phyloP scores from a whole-genome alignment of 179 eudicot genomes.

The Camellia oleifera region DNA sequence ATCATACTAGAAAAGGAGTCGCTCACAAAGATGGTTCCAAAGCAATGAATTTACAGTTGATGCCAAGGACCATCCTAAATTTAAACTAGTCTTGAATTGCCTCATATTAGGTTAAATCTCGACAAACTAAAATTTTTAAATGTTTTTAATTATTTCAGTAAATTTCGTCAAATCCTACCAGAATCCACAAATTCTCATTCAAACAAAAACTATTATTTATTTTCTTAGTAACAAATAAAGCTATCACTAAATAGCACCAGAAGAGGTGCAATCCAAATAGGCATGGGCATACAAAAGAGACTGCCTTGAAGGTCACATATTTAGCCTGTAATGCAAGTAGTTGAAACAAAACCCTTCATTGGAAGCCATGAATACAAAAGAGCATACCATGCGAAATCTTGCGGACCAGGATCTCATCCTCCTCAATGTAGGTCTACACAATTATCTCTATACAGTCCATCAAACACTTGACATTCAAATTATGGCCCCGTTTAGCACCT shows the following conservation, averaged over 20 bases:
- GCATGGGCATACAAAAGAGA: neutral
- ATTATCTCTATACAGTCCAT: too few species aligned
- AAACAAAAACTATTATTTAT: neutral
- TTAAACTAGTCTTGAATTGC: neutral
- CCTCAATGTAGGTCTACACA: too few species aligned
- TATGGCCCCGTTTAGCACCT: too few species aligned
- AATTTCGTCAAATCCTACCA: neutral
- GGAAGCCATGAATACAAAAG: neutral
- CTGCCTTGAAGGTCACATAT: neutral
- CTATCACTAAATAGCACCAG: neutral
- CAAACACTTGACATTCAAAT: too few species aligned
- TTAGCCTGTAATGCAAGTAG: neutral
- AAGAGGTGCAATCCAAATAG: neutral
- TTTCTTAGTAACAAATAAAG: neutral
- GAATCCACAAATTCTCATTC: neutral
- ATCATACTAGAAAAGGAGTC: neutral
- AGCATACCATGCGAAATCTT: neutral
- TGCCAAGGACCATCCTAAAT: neutral
- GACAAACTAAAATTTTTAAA: neutral
- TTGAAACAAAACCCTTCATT: neutral
- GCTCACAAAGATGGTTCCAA: neutral
- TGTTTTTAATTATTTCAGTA: neutral
- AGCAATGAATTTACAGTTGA: neutral
- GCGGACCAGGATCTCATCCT: too few species aligned
- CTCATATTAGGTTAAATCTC: neutral